Evolutionary conservation across 2,329 filamentous ascomycete genomes (phyloP).

Genomic region (Orbilia brochopaga): DNA sequence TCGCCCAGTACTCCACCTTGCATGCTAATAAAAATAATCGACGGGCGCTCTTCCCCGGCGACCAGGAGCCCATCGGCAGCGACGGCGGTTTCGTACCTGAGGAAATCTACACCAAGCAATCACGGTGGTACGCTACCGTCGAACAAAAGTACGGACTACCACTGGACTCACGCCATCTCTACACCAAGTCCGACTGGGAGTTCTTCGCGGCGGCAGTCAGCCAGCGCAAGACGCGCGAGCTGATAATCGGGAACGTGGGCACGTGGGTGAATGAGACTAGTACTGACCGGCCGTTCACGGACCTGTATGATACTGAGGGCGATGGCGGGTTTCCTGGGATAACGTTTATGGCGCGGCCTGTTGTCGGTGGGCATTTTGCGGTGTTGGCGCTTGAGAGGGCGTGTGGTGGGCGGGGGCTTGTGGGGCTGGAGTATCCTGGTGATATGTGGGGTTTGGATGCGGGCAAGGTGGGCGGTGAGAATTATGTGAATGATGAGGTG

Average conservation of each 20-base stretch:
- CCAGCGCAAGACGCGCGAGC: slow-evolving; percentile 69
- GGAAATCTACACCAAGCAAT: slow-evolving; percentile 78
- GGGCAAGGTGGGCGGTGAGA: slow-evolving; percentile 6
- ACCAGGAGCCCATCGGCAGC: slow-evolving; percentile 3
- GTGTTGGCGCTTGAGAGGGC: slow-evolving; percentile 81
- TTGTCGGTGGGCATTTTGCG: slow-evolving; percentile 84
- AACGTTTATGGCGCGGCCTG: slow-evolving; percentile 79
- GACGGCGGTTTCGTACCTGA: slow-evolving; percentile 68
- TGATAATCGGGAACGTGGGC: slow-evolving; percentile 76
- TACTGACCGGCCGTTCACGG: slow-evolving; percentile 77
- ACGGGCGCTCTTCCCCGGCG: slow-evolving; percentile 41
- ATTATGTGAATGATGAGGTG: not conserved
- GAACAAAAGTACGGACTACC: slow-evolving; percentile 82
- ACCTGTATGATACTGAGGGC: slow-evolving; percentile 81
- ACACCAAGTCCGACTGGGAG: slow-evolving; percentile 90
- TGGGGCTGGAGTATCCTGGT: slow-evolving; percentile 62
- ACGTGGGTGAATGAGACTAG: slow-evolving; percentile 82
- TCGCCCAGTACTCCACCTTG: slow-evolving; percentile 47
- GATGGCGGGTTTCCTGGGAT: slow-evolving; percentile 75
- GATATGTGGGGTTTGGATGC: slow-evolving; percentile 42
- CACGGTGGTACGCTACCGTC: slow-evolving; percentile 78
- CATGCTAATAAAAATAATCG: too few relatives aligned
- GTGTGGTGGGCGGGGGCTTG: slow-evolving; percentile 72
- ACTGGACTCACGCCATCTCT: slow-evolving; percentile 79
- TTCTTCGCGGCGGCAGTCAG: slow-evolving; percentile 85